Percentiles rank a stretch among this genome's conserved stretches.
These are phyloP conservation scores for Chalara sp. DNA, from an alignment of 2,329 filamentous ascomycete species.

Conservation along the genomic window DNA sequence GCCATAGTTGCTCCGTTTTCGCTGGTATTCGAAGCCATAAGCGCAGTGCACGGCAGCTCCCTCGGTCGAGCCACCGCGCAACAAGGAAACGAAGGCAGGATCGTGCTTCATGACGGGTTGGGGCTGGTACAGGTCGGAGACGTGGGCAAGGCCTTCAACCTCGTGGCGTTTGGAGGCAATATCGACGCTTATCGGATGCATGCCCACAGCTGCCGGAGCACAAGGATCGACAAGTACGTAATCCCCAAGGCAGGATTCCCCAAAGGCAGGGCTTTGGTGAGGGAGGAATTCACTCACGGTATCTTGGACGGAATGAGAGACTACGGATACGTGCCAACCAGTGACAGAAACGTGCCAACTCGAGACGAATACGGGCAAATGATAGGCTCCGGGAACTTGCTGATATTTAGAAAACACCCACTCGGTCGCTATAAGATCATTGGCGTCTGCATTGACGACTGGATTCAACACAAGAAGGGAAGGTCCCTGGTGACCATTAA, in stretches of 20 bases:
- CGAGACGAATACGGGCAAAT: too few species aligned
- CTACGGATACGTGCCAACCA: too few species aligned
- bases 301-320: too few species aligned
- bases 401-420: not conserved
- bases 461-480: not conserved
- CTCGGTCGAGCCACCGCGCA: too few species aligned
- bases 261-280: slow-evolving; percentile 7
- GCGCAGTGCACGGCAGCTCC: too few species aligned
- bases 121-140: slow-evolving; percentile 10
- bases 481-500: too few species aligned
- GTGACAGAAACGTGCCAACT: too few species aligned
- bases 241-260: slow-evolving; percentile 5
- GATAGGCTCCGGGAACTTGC: too few species aligned
- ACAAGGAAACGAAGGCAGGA: slow-evolving; percentile 9
- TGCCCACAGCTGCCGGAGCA: slow-evolving; percentile 5
- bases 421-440: not conserved
- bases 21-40: too few species aligned
- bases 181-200: slow-evolving; percentile 5
- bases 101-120: slow-evolving; percentile 7
- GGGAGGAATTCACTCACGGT: too few species aligned
- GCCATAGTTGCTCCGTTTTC: too few species aligned
- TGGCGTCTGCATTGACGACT: not conserved
- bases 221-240: slow-evolving; percentile 7
- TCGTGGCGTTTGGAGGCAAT: slow-evolving; percentile 8
- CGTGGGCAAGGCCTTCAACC: slow-evolving; percentile 7